These are phyloP conservation scores for Leccinellum rugosiceps DNA, from an alignment of 768 basidiomycete species.

Conservation along the genomic window DNA sequence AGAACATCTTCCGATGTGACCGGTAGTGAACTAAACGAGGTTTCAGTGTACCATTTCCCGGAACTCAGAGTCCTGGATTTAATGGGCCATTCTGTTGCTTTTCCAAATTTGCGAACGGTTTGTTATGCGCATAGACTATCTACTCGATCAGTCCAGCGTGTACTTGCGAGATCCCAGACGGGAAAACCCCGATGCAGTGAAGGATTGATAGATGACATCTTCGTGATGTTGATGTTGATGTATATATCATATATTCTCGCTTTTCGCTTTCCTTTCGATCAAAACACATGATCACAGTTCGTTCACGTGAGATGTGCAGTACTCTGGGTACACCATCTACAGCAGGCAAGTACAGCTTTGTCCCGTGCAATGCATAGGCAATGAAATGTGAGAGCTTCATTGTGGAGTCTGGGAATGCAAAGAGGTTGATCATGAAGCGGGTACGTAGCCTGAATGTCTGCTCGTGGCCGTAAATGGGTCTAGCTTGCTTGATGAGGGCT, in stretches of 20 bases:
- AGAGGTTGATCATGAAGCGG: neutral
- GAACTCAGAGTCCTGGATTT: neutral
- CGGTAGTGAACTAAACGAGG: neutral
- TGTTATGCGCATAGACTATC: neutral
- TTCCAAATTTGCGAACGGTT: neutral
- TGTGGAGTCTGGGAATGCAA: neutral
- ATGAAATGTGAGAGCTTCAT: neutral
- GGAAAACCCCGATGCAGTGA: neutral
- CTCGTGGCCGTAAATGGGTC: neutral
- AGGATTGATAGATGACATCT: neutral
- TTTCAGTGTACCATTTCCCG: neutral
- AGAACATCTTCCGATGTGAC: neutral
- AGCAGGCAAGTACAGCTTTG: neutral
- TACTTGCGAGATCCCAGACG: neutral
- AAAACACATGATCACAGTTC: no score
- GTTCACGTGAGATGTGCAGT: no score
- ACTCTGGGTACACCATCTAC: no score
- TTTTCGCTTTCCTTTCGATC: no score
- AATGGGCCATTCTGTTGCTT: neutral
- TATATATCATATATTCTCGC: neutral
- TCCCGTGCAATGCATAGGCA: neutral
- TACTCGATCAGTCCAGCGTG: neutral
- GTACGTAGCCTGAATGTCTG: neutral
- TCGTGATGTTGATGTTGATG: neutral
- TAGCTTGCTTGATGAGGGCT: neutral